A percentile compares a stretch with the other conserved stretches of the same genome.
These are phyloP conservation scores for Bipolaris sorokiniana DNA, from an alignment of 2,329 filamentous ascomycete species.

Conservation along the genomic window DNA sequence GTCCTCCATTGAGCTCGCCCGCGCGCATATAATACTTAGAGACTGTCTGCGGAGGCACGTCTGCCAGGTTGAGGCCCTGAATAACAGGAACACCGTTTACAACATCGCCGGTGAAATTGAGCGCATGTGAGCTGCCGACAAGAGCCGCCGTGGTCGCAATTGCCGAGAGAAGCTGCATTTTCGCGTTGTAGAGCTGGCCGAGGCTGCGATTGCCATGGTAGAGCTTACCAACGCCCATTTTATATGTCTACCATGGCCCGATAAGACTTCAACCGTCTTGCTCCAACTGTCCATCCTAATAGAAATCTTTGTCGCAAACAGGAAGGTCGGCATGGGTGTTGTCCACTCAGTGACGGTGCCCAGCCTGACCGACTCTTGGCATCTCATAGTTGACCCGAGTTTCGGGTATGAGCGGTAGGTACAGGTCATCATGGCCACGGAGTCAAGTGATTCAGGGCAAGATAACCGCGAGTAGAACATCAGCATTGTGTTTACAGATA, in stretches of 20 bases:
- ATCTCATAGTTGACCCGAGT: neutral
- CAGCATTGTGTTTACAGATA: neutral
- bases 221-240: constrained; percentile 5
- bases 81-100: constrained; percentile 43
- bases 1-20: constrained; percentile 49
- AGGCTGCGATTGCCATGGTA: neutral
- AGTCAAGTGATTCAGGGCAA: neutral
- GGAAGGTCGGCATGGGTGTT: constrained; percentile 34
- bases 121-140: constrained; percentile 25
- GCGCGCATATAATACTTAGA: constrained; percentile 49
- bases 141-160: constrained; percentile 27
- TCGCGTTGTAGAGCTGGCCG: constrained; percentile 7
- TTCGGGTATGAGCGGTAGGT: neutral
- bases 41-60: constrained; percentile 46
- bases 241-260: constrained; percentile 19
- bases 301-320: constrained; percentile 32
- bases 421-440: neutral
- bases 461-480: neutral
- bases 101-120: constrained; percentile 43
- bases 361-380: constrained; percentile 23
- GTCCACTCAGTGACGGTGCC: constrained; percentile 37
- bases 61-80: constrained; percentile 43
- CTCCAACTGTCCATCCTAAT: constrained; percentile 3
- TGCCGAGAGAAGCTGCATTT: constrained; percentile 37
- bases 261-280: constrained; percentile 21